phyloP scores from a whole-genome alignment of 768 basidiomycete species.

The Leccinum arenicola region DNA sequence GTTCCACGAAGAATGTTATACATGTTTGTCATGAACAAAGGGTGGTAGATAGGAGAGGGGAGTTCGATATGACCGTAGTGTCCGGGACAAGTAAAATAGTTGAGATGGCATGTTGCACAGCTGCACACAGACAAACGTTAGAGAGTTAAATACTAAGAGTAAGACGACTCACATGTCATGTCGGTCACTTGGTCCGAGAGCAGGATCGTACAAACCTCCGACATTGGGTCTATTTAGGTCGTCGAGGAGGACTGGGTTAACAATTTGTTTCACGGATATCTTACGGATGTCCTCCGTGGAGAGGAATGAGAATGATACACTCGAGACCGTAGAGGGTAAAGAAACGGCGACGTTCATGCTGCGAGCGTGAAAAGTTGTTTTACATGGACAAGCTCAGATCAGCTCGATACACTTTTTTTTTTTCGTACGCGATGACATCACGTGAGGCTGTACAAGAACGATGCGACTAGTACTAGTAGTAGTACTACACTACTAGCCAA shows the following conservation, averaged over 20 bases:
- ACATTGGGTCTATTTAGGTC: conserved; percentile 89
- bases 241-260: conserved; percentile 90
- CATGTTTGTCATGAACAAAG: conserved; percentile 90
- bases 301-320: conserved; percentile 92
- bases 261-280: conserved; percentile 97
- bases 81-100: conserved; percentile 93
- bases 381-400: conserved; percentile 1
- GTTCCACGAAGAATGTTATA: conserved; percentile 82
- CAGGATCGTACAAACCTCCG: conserved; percentile 93
- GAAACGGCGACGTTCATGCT: conserved; percentile 90
- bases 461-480: not conserved
- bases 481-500: not conserved
- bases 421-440: conserved; percentile 9
- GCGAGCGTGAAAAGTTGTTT: not conserved
- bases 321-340: conserved; percentile 78
- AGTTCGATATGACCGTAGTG: conserved; percentile 98
- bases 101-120: conserved; percentile 90
- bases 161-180: conserved; percentile 78
- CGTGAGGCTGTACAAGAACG: conserved; percentile 4
- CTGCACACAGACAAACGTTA: conserved; percentile 40
- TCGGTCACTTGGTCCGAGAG: conserved; percentile 84
- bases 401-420: conserved; percentile 22
- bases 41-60: conserved; percentile 93
- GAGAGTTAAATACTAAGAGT: not conserved
- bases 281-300: conserved; percentile 82